A percentile compares a stretch with the other conserved stretches of the same genome.
These are phyloP conservation scores for Plenodomus lindquistii DNA, from an alignment of 2,329 filamentous ascomycete genomes.

Conservation along the genomic window DNA sequence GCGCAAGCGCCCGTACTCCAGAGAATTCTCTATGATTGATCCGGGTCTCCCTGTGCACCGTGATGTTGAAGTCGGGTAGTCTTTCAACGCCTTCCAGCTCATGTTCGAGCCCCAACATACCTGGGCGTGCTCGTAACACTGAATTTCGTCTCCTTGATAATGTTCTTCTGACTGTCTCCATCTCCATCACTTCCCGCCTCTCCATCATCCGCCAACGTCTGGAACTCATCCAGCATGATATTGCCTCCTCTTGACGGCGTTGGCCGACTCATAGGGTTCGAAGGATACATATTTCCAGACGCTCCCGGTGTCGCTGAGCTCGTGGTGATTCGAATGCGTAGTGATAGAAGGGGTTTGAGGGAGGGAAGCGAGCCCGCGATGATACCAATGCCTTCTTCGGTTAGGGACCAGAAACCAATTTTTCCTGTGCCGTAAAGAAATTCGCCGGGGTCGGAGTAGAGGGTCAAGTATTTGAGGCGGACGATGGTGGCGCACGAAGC, in stretches of 20 bases:
- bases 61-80: too few relatives aligned
- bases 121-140: neutral
- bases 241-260: slow-evolving; percentile 8
- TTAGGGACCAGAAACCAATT: slow-evolving; percentile 51
- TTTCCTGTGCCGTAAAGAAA: slow-evolving; percentile 49
- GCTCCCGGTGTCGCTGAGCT: slow-evolving; percentile 24
- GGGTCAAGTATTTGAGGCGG: slow-evolving; percentile 50
- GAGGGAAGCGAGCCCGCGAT: slow-evolving; percentile 51
- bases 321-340: slow-evolving; percentile 15
- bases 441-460: slow-evolving; percentile 46
- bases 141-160: slow-evolving; percentile 43
- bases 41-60: too few relatives aligned
- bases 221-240: slow-evolving; percentile 20
- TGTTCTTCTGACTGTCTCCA: slow-evolving; percentile 45
- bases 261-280: slow-evolving; percentile 2
- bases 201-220: slow-evolving; percentile 15
- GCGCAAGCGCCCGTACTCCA: too few relatives aligned
- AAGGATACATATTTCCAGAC: slow-evolving; percentile 18
- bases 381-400: slow-evolving; percentile 53
- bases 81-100: too few relatives aligned
- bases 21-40: too few relatives aligned
- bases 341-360: slow-evolving; percentile 49
- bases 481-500: slow-evolving; percentile 44
- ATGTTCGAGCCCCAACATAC: neutral
- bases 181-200: slow-evolving; percentile 15